Base-by-base conservation (phyloP, 495 filamentous ascomycete species). In the Articulospora tetracladia region DNA sequence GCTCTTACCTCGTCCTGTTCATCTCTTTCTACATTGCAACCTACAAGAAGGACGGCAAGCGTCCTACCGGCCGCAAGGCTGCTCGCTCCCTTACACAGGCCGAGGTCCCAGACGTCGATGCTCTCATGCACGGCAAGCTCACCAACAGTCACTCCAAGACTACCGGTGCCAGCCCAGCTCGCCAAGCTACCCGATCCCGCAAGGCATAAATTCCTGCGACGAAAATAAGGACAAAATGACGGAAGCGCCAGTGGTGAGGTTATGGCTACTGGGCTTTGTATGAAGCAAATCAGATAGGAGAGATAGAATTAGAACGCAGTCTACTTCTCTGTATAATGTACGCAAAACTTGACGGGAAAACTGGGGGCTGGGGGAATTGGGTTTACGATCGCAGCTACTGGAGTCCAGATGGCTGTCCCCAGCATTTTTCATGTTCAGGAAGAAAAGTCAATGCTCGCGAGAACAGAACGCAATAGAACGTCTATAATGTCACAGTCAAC, bases 21-120 rank as follows among this genome's bases (percentile, higher is more conserved):
- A 96, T 98, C 79, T 92, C 88, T 53, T 98, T 98, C 88, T 98
- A 98, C 83, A 79, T 95, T 63, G 91, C 91, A 51, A 98, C 94
- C 57, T 98, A 98, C 79, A 92, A 89, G 76, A 96, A 95, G 84
- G 78, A 83, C 53, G 82, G 83, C 68, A 91, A 89, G 80, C 72
- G 74, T 30, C 74, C 77, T 27, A 79, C 76, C 57, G 77, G 74
- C 24, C 82, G 81, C 71, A 86, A 84, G 75, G 60, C 79, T 76
- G 66, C 82, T 70, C 23, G 77, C 72, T 74, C 80, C 72, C 65
- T 73, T 39, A 68, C 62, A 39, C 62, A 70, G 55, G 64, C 70
- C 8, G 64, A 69, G 48, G 49, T 77, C 28, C 69, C 70, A 62
- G 66, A 68, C 47, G 56, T 72, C 22, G 63, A 65, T 25, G 59